phyloP scores from a whole-genome alignment of 2,329 filamentous ascomycete genomes.

The Colletotrichum incanum region DNA sequence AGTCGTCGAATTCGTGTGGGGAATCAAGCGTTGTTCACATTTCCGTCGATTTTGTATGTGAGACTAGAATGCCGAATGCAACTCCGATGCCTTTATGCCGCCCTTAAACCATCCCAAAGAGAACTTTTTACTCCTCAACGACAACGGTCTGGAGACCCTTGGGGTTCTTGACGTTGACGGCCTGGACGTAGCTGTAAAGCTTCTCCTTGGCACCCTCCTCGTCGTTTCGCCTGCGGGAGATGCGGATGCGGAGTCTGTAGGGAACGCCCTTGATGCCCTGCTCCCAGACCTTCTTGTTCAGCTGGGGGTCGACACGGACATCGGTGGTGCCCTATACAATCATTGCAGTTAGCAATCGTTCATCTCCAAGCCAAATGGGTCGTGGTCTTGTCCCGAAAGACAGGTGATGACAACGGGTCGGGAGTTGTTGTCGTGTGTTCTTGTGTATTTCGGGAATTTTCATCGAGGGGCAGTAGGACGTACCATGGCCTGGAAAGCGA shows the following conservation, averaged over 20 bases:
- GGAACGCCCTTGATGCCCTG: conserved; percentile 98
- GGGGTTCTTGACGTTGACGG: conserved; percentile 99
- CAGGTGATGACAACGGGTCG: background rate
- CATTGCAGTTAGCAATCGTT: conserved; percentile 45
- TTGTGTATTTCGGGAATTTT: background rate
- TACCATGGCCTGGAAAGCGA: conserved; percentile 97
- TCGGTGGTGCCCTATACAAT: conserved; percentile 88
- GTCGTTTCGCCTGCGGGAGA: conserved; percentile 99
- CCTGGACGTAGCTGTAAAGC: conserved; percentile 99
- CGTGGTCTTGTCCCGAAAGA: background rate
- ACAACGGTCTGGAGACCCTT: conserved; percentile 96
- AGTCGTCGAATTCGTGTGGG: conserved; percentile 43
- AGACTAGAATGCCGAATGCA: conserved; percentile 62
- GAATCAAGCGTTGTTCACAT: conserved; percentile 46
- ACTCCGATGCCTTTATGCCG: conserved; percentile 62
- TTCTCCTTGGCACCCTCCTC: conserved; percentile 99
- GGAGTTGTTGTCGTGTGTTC: background rate
- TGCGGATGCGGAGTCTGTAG: conserved; percentile 96
- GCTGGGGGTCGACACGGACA: conserved; percentile 96
- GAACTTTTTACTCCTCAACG: conserved; percentile 78
- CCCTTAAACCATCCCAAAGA: conserved; percentile 60
- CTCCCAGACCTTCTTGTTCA: conserved; percentile 99
- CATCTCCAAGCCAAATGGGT: background rate
- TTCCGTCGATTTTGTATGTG: conserved; percentile 45
- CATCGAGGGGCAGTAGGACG: conserved; percentile 56